Base-by-base conservation (phyloP, 106 monocot species). In the Vanilla planifolia region DNA sequence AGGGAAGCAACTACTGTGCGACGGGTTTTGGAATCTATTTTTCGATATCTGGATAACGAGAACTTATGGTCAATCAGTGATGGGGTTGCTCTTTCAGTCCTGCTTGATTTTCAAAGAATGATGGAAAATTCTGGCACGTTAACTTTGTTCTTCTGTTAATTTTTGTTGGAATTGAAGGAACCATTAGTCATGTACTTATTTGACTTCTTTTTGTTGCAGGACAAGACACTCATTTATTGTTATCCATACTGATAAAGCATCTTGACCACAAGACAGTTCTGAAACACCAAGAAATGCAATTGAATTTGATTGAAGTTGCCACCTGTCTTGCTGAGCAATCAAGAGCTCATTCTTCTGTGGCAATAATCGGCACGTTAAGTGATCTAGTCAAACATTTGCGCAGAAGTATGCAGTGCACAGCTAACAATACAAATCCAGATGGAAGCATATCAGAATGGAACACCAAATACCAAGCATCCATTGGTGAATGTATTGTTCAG, bases 1-100 rank as follows among this genome's bases (percentile, higher is more conserved):
- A 89, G 71, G 65, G 93, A 89, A 73, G 93, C 85, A 35, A 93
- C 89, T 45, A 89, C 89, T 53, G 75, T 93, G 17, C 79, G 89
- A 0, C 79, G 85, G 43, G 88, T 93, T 51, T 60, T 93, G 63
- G 89, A 89, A 30, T 76, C 89, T 62, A 40, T 85, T 26, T 93
- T 93, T 82, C 81, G 85, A 39, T 89, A 80, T 69, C 85, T 89
- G 79, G 93, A 88, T 70, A 69, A 73, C 44, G 73, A 69, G 17
- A 75, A 80, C 44, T 55, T 77, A 42, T 89, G 93, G 93, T 82
- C 85, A 43, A 72, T 79, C 63, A 25, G 69, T 44, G 63, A 75
- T 40, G 89, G 93, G 34, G 74, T 85, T 67, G 89, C 85, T 75
- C 51, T 85, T 8, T 72, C 62, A 51, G 74, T 93, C 20, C 48